These are phyloP conservation scores for Edaphochlamys debaryana DNA, from an alignment of 139 green algal species.

Conservation along the genomic window DNA sequence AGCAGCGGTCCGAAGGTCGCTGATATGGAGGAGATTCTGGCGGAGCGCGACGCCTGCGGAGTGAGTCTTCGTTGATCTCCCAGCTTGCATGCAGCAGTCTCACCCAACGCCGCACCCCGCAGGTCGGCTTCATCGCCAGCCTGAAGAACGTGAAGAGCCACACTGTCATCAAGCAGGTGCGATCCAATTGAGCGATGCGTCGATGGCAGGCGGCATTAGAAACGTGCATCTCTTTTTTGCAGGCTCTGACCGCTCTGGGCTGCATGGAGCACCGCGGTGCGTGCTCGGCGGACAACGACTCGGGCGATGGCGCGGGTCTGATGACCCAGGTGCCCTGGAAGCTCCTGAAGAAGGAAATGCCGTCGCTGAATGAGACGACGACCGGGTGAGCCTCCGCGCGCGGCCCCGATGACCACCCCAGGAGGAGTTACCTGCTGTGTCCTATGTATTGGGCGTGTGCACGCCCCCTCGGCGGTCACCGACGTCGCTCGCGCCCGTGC, in stretches of 20 bases:
- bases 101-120: not conserved
- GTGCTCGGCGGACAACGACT: slow-evolving; percentile 96
- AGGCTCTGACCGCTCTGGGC: slow-evolving; percentile 92
- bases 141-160: slow-evolving; percentile 90
- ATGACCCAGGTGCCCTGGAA: slow-evolving; percentile 98
- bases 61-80: slow-evolving; percentile 64
- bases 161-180: slow-evolving; percentile 90
- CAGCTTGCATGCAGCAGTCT: slow-evolving; percentile 7
- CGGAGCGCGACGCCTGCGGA: slow-evolving; percentile 95
- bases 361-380: slow-evolving; percentile 69
- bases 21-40: slow-evolving; percentile 91
- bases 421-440: no score
- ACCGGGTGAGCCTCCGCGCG: slow-evolving; percentile 71
- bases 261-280: slow-evolving; percentile 99
- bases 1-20: slow-evolving; percentile 56
- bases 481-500: no score
- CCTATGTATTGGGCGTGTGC: no score
- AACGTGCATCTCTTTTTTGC: not conserved
- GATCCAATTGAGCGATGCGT: not conserved
- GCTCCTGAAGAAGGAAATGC: slow-evolving; percentile 85
- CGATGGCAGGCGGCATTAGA: no score
- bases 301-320: slow-evolving; percentile 96
- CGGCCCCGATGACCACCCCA: no score
- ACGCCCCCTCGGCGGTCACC: no score
- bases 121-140: slow-evolving; percentile 98